phyloP scores from a whole-genome alignment of 78 protist genomes.

The Cavenderia fasciculata region DNA sequence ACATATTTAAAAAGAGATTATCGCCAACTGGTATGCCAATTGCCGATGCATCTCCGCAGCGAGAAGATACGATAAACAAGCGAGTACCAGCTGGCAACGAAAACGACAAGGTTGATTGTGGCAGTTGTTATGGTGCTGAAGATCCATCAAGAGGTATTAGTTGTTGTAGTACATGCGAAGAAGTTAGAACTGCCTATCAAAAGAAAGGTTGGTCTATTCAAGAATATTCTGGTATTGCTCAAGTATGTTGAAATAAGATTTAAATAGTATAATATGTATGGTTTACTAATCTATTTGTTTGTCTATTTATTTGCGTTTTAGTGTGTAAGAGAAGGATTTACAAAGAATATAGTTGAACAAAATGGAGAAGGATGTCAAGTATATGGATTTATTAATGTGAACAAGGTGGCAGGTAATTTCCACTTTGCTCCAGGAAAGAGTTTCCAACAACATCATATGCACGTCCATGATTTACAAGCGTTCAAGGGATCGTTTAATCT shows the following conservation, averaged over 20 bases:
- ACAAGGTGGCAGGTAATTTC: constrained; percentile 94
- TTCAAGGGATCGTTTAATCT: constrained; percentile 83
- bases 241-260: not conserved
- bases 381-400: constrained; percentile 84
- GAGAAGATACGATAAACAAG: constrained; percentile 31
- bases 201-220: constrained; percentile 93
- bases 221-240: no score
- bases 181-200: constrained; percentile 84
- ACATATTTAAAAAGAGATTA: constrained; percentile 73
- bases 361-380: constrained; percentile 93
- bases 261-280: not conserved
- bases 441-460: constrained; percentile 79
- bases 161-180: constrained; percentile 96
- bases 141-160: constrained; percentile 21
- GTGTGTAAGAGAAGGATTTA: constrained; percentile 70
- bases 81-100: not conserved
- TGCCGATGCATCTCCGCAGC: constrained; percentile 45
- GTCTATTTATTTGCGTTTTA: no score
- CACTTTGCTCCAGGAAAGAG: constrained; percentile 93
- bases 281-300: not conserved
- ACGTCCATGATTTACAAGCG: constrained; percentile 85
- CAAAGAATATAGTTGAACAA: constrained; percentile 68
- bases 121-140: constrained; percentile 94
- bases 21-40: constrained; percentile 40
- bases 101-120: constrained; percentile 78